Evolutionary conservation across 1,139 yeast genomes (phyloP).

Genomic region (Geotrichum citri-aurantii): DNA sequence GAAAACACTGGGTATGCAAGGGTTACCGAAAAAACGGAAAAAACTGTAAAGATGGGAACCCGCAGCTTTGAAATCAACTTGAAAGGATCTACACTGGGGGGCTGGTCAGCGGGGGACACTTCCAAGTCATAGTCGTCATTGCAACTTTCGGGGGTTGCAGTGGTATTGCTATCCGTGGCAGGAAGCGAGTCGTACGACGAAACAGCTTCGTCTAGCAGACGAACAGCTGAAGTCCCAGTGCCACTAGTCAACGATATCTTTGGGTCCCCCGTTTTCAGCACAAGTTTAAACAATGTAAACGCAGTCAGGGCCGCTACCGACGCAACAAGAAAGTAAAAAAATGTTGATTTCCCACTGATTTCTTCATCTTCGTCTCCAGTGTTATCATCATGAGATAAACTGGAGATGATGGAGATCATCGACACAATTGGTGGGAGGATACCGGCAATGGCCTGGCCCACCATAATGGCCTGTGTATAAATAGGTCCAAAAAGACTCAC

Average conservation of each 20-base stretch:
- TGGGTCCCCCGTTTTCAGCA: background rate
- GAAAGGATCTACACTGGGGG: background rate
- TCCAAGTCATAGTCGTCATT: background rate
- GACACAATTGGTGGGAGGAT: slow-evolving; percentile 80
- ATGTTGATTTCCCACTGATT: slow-evolving; percentile 37
- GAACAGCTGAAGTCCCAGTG: background rate
- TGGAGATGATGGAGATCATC: slow-evolving; percentile 44
- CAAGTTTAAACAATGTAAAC: slow-evolving; percentile 22
- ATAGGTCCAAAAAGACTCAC: slow-evolving; percentile 73
- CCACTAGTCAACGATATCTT: background rate
- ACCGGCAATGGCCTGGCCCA: slow-evolving; percentile 93
- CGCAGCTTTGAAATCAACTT: slow-evolving; percentile 48
- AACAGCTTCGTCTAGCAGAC: background rate
- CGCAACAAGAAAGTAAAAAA: slow-evolving; percentile 67
- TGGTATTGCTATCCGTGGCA: background rate
- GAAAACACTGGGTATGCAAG: slow-evolving; percentile 90
- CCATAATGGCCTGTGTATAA: slow-evolving; percentile 84
- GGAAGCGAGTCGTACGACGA: slow-evolving; percentile 3
- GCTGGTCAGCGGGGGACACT: background rate
- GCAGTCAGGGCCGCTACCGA: slow-evolving; percentile 55
- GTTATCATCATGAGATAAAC: background rate
- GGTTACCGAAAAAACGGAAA: slow-evolving; percentile 67
- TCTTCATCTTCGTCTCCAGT: background rate
- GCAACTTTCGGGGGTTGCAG: background rate
- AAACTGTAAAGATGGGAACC: slow-evolving; percentile 62